Evolutionary conservation across 805 yeast genomes (phyloP).

Genomic region (Hagleromyces aurorensis): DNA sequence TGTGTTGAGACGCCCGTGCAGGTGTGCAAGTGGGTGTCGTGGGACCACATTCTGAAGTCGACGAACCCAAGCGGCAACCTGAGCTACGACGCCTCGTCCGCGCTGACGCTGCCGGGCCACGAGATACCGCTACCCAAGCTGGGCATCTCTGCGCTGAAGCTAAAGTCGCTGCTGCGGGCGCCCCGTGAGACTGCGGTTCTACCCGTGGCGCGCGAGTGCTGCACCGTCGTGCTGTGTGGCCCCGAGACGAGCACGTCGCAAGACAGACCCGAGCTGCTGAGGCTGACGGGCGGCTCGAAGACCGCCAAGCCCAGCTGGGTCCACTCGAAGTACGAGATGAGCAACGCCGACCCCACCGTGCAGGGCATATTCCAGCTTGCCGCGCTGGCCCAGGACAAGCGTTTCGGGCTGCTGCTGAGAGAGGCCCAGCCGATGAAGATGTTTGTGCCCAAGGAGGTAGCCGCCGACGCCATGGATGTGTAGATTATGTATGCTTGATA

Average conservation of each 20-base stretch:
- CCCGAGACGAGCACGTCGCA: slow-evolving; percentile 32
- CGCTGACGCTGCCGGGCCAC: slow-evolving; percentile 53
- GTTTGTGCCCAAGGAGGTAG: slow-evolving; percentile 1
- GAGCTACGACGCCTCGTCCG: slow-evolving; percentile 57
- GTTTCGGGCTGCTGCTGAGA: slow-evolving; percentile 60
- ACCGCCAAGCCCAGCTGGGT: slow-evolving; percentile 77
- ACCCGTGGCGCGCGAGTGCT: slow-evolving; percentile 67
- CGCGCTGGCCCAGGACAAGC: slow-evolving; percentile 53
- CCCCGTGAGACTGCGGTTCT: slow-evolving; percentile 39
- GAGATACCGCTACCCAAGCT: slow-evolving; percentile 70
- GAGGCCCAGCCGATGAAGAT: slow-evolving; percentile 53
- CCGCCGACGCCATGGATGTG: slow-evolving; percentile 13
- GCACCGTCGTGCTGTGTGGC: slow-evolving; percentile 60
- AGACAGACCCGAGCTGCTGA: slow-evolving; percentile 49
- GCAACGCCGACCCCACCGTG: slow-evolving; percentile 35
- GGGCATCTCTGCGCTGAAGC: slow-evolving; percentile 61
- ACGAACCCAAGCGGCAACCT: slow-evolving; percentile 60
- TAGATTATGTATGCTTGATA: too few species aligned
- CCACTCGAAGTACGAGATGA: slow-evolving; percentile 66
- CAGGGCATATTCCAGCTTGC: slow-evolving; percentile 47
- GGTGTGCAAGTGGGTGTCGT: slow-evolving; percentile 65
- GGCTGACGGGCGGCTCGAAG: slow-evolving; percentile 73
- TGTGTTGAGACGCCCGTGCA: slow-evolving; percentile 67
- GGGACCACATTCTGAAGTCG: slow-evolving; percentile 52
- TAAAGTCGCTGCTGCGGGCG: slow-evolving; percentile 51